Evolutionary conservation across 2,329 filamentous ascomycete species (phyloP).

Genomic region (Paramyrothecium sp.): DNA sequence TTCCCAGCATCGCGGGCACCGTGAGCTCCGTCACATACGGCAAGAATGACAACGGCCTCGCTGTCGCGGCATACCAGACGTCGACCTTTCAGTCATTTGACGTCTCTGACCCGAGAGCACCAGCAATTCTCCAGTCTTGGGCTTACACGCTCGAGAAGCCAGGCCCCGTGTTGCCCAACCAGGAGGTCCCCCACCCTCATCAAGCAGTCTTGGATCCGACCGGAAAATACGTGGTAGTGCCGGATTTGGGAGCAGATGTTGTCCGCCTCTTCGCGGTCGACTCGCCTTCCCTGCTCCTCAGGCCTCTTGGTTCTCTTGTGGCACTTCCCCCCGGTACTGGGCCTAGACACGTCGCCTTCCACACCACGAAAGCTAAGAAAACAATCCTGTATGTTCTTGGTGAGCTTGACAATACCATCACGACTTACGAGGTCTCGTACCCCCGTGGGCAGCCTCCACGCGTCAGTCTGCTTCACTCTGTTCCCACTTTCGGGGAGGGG

Average conservation of each 20-base stretch:
- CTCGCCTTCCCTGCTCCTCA: conserved; percentile 40
- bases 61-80: conserved; percentile 45
- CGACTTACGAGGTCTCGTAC: conserved; percentile 57
- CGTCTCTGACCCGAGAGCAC: conserved; percentile 9
- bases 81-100: background rate
- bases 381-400: conserved; percentile 60
- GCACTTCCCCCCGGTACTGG: conserved; percentile 51
- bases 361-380: conserved; percentile 33
- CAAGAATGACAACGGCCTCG: conserved; percentile 33
- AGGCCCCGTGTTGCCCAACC: conserved; percentile 41
- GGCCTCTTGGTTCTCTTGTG: conserved; percentile 35
- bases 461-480: background rate
- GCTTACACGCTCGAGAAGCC: conserved; percentile 37
- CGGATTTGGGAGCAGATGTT: conserved; percentile 65
- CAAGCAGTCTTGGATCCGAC: conserved; percentile 65
- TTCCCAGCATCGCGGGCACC: conserved; percentile 36
- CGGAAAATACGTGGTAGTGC: conserved; percentile 59
- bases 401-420: conserved; percentile 58
- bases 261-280: conserved; percentile 54
- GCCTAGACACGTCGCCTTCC: conserved; percentile 64
- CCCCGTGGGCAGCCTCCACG: conserved; percentile 1
- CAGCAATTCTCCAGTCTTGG: conserved; percentile 34
- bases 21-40: conserved; percentile 45
- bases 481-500: conserved; percentile 29
- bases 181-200: conserved; percentile 62